Evolutionary conservation across 1,139 yeast genomes (phyloP), one percentile per base, ranked within the genome.

Genomic region (Kazachstania sp.): DNA sequence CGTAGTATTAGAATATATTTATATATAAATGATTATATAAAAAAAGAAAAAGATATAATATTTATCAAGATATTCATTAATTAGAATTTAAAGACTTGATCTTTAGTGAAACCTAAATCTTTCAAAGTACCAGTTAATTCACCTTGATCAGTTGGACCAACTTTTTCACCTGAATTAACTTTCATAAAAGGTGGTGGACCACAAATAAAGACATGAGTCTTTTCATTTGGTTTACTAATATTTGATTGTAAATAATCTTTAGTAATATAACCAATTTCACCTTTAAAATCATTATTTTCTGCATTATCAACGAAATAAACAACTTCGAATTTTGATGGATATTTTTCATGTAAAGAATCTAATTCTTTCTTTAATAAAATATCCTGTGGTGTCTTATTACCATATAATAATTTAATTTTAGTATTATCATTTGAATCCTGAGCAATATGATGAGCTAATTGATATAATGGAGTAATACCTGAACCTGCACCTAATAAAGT

Each of bases 401-500:
- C 97, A 70, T 86, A 88, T 63, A 83, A 68, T 60, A 92, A 74
- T 56, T 79, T 74, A 54, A 92, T 78, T 73, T 84, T 83, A 61
- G 97, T 92, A 67, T 85, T 83, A 71, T 90, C 97, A 36, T 70
- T 70, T 41, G 94, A 87, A 72, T 88, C 79, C 60, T 74, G 74
- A 64, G 82, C 71, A 59, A 84, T 75, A 54, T 80, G 80, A 58
- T 79, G 81, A 55, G 86, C 69, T 66, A 92, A 71, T 71, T 92
- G 98, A 74, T 76, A 88, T 74, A 90, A 75, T 52, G 97, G 98
- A 30, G 97, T 86, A 69, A 92, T 87, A 69, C 97, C 97, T 43
- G 95, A 77, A 63, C 98, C 98, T 58, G 96, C 98, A 57, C 97
- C 97, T 60, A 92, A 75, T 72, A 92, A 76, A 47, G 85, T 84